These are phyloP conservation scores for Tolypocladium cylindrosporum DNA, from an alignment of 2,329 filamentous ascomycete species.

Conservation along the genomic window DNA sequence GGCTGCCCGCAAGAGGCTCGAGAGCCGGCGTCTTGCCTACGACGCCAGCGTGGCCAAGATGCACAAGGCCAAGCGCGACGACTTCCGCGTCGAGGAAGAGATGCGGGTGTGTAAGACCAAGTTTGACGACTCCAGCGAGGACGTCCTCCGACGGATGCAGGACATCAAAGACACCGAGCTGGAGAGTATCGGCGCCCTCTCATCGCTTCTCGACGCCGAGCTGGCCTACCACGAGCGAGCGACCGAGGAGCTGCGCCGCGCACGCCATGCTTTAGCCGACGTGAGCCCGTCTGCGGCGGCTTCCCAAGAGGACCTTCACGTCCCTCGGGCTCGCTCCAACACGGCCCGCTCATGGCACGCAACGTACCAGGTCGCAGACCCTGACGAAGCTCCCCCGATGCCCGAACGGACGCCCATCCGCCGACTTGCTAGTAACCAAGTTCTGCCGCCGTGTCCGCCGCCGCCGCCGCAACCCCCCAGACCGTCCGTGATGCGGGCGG, in stretches of 20 bases:
- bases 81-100: conserved; percentile 89
- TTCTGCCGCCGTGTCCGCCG: conserved; percentile 14
- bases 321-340: conserved; percentile 34
- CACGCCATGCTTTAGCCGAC: conserved; percentile 34
- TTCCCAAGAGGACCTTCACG: conserved; percentile 7
- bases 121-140: conserved; percentile 90
- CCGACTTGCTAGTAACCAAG: conserved; percentile 22
- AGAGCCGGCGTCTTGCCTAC: conserved; percentile 78
- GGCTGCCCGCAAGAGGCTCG: conserved; percentile 86
- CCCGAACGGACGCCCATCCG: conserved; percentile 35
- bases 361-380: conserved; percentile 20
- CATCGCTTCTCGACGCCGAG: conserved; percentile 76
- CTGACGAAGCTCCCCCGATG: conserved; percentile 11
- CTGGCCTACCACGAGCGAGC: conserved; percentile 87
- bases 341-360: conserved; percentile 36
- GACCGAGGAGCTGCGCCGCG: conserved; percentile 63
- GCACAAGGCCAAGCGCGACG: conserved; percentile 88
- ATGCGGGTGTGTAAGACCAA: conserved; percentile 85
- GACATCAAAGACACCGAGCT: conserved; percentile 89
- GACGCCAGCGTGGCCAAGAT: conserved; percentile 84
- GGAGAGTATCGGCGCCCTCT: conserved; percentile 72
- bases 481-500: conserved; percentile 25
- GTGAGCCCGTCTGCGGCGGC: conserved; percentile 6
- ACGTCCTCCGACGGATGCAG: conserved; percentile 85
- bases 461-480: conserved; percentile 23